A percentile compares a stretch with the other conserved stretches of the same genome.
These are phyloP conservation scores for Diatrype stigma DNA, from an alignment of 2,329 filamentous ascomycete genomes.

Conservation along the genomic window DNA sequence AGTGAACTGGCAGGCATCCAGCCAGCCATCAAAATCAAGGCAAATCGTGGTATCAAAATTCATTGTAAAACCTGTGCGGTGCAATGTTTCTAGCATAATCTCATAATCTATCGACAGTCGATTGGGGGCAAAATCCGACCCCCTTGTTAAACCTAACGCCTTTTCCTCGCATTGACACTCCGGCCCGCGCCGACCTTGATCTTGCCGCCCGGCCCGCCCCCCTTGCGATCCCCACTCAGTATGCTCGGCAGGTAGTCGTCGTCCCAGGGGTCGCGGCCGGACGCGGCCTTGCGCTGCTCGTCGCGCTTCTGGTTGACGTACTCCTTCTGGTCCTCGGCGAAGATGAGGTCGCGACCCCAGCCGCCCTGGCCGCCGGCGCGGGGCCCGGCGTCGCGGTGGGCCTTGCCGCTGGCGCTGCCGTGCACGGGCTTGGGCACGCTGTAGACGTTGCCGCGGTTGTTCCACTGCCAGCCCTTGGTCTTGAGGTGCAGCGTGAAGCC, in stretches of 20 bases:
- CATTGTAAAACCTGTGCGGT: too few relatives aligned
- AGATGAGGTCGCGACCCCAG: constrained; percentile 79
- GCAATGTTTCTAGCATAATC: too few relatives aligned
- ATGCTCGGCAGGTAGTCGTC: constrained; percentile 87
- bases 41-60: too few relatives aligned
- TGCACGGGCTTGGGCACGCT: constrained; percentile 87
- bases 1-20: too few relatives aligned
- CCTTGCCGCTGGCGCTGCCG: constrained; percentile 75
- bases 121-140: too few relatives aligned
- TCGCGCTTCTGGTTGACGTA: constrained; percentile 59
- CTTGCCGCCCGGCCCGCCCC: constrained; percentile 57
- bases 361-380: constrained; percentile 74
- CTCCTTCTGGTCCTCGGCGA: constrained; percentile 96
- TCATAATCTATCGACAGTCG: neutral
- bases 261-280: constrained; percentile 75
- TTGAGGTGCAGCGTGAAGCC: constrained; percentile 84
- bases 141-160: constrained; percentile 24
- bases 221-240: constrained; percentile 69
- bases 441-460: constrained; percentile 86
- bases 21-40: too few relatives aligned
- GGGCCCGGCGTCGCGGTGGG: constrained; percentile 56
- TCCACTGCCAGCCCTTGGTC: constrained; percentile 95
- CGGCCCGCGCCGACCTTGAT: constrained; percentile 80
- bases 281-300: constrained; percentile 61
- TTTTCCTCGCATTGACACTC: constrained; percentile 77